Base-by-base conservation (phyloP, 1,284 basidiomycete species). In the Microstroma glucosiphilum region DNA sequence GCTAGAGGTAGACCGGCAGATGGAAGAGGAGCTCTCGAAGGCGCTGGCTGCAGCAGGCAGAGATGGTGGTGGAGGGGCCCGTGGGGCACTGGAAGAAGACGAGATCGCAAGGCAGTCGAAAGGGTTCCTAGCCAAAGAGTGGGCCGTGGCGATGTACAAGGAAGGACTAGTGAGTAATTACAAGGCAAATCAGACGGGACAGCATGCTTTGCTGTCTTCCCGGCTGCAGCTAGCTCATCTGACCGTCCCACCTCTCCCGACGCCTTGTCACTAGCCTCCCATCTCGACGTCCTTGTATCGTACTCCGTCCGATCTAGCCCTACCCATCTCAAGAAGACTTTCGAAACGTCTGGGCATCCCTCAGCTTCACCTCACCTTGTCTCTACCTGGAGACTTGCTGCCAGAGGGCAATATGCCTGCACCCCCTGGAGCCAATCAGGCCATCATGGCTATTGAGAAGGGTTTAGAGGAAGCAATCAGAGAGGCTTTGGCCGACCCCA, bases 371-470 rank as follows among this genome's bases (percentile, higher is more conserved):
- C 51, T 54, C 19, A 23, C 3, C 21, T 25, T 54, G 13, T 19
- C 17, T 7, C 51, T 54, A 23, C 51, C 51, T 7, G 54, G 8
- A 17, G 17, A 90, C 88, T 26, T 91, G 43, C 6, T 48, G 17
- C 43, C 43, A n/a, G 17, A 48, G 43, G 43, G 43, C 43, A 21
- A 21, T 21, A 48, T 48, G 43, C 43, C 43, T 48, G 21, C 43
- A 4, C 21, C 43, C 4, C 17, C 43, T 48, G 30, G 30, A 37
- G 30, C 30, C 30, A 17, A 21, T 48, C 17, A 48, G 43, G 43
- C 43, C 43, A 17, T 48, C 15, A 17, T 48, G 17, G 43, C 43
- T 6, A n/a, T 48, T n/a, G 43, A 48, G 12, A 21, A 17, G 43
- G 43, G 43, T 48, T 6, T 48, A 48, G 43, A 48, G 21, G 43